Percentiles rank a stretch among this genome's conserved stretches.
Conservation (phyloP, 495 filamentous ascomycete genomes). For the Aspergillus homomorphus region DNA sequence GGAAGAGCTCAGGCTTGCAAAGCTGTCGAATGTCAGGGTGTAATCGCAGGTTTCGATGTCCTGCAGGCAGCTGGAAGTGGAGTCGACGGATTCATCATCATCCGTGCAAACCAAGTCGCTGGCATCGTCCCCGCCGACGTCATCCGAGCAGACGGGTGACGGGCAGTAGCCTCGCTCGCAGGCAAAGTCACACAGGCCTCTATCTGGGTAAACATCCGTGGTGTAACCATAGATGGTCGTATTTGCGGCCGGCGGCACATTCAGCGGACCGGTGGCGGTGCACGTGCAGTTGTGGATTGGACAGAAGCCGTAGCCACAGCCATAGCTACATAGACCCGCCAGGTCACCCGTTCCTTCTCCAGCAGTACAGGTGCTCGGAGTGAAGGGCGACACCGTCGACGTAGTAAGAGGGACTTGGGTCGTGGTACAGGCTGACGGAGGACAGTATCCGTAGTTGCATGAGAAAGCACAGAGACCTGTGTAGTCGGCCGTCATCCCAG, state of each 20-base stretch:
- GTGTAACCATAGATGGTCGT: not conserved
- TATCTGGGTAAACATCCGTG: not conserved
- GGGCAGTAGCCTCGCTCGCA: not conserved
- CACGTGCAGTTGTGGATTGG: slow-evolving; percentile 15
- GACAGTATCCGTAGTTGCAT: slow-evolving; percentile 15
- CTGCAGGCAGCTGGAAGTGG: not conserved
- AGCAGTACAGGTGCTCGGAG: slow-evolving; percentile 6
- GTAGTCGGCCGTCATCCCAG: slow-evolving; percentile 10
- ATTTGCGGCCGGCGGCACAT: not conserved
- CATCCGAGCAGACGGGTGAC: not conserved
- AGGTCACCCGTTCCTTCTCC: slow-evolving; percentile 13
- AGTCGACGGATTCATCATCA: too few relatives aligned
- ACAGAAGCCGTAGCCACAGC: slow-evolving; percentile 18
- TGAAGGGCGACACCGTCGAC: slow-evolving; percentile 13
- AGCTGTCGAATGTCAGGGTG: not conserved
- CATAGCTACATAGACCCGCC: slow-evolving; percentile 14
- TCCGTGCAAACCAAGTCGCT: not conserved
- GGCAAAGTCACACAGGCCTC: not conserved
- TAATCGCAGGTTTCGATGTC: not conserved
- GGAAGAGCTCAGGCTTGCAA: not conserved
- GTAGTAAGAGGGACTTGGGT: slow-evolving; percentile 7
- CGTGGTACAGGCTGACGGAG: slow-evolving; percentile 5
- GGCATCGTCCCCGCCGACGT: not conserved
- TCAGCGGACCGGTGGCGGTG: slow-evolving; percentile 7
- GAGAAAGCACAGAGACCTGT: slow-evolving; percentile 10